phyloP scores from a whole-genome alignment of 2,329 filamentous ascomycete species.

The Pseudogymnoascus sp. region DNA sequence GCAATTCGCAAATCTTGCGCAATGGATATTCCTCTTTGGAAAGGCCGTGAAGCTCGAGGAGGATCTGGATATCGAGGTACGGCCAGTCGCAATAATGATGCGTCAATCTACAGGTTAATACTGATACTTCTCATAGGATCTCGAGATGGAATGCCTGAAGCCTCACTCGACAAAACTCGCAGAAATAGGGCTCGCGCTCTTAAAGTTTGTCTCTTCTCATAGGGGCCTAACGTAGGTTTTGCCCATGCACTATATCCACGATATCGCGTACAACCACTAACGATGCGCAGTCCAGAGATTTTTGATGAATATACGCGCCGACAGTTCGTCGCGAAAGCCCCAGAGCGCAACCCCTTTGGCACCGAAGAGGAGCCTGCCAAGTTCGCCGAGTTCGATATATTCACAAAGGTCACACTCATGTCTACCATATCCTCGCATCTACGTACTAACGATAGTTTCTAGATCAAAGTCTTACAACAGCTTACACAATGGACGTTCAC shows the following conservation, averaged over 20 bases:
- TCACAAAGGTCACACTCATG: constrained; percentile 58
- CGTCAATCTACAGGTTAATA: constrained; percentile 8
- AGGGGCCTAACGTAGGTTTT: constrained; percentile 74
- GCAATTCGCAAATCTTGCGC: constrained; percentile 90
- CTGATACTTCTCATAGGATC: constrained; percentile 49
- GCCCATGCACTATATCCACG: not conserved
- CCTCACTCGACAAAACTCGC: constrained; percentile 65
- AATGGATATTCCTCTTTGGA: constrained; percentile 90
- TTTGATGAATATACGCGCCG: constrained; percentile 91
- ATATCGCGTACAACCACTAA: constrained; percentile 19
- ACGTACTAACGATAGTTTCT: constrained; percentile 5
- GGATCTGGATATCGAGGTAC: constrained; percentile 81
- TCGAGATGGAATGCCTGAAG: constrained; percentile 83
- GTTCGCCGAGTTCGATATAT: constrained; percentile 75
- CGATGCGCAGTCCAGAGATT: constrained; percentile 58
- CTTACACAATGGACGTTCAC: constrained; percentile 83
- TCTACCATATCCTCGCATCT: constrained; percentile 11
- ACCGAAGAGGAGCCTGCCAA: constrained; percentile 61
- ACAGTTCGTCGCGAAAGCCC: constrained; percentile 77
- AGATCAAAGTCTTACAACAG: constrained; percentile 75
- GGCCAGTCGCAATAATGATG: constrained; percentile 1
- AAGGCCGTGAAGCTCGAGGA: constrained; percentile 84
- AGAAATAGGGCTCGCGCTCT: constrained; percentile 74
- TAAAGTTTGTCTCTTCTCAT: constrained; percentile 92
- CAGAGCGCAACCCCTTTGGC: constrained; percentile 77